These are phyloP conservation scores for Flaveria ramosissima DNA, from an alignment of 129 eudicot species.

Conservation along the genomic window DNA sequence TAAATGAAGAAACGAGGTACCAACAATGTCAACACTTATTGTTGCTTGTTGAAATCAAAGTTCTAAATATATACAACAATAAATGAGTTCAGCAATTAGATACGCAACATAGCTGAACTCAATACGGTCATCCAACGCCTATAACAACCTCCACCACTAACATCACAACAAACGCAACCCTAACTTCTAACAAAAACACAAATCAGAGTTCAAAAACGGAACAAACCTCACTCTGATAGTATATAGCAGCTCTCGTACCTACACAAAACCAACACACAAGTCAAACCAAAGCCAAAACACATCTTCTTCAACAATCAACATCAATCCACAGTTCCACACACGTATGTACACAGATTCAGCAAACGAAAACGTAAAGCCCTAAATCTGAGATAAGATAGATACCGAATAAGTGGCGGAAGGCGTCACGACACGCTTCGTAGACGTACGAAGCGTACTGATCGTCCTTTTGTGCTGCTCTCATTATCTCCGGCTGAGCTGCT, in stretches of 20 bases:
- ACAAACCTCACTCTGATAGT: conserved; percentile 86
- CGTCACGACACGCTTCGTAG: conserved; percentile 97
- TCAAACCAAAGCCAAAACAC: neutral
- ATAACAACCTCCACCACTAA: neutral
- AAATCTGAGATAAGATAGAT: conserved; percentile 27
- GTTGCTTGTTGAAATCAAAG: neutral
- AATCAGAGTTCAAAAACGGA: neutral
- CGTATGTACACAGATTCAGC: neutral
- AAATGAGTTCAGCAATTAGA: neutral
- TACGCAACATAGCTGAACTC: neutral
- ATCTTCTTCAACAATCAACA: neutral
- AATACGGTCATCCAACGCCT: neutral
- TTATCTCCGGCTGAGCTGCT: conserved; percentile 98
- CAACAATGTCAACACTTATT: neutral
- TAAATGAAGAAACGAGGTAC: neutral
- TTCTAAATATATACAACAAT: neutral
- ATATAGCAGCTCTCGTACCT: conserved; percentile 92
- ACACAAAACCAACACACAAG: conserved; percentile 12
- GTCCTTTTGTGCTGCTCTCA: conserved; percentile 99
- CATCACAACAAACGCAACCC: conserved; percentile 22
- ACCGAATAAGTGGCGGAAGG: conserved; percentile 97
- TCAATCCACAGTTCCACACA: neutral
- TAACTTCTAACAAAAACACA: conserved; percentile 2
- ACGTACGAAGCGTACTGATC: conserved; percentile 95
- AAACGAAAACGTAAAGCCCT: conserved; percentile 4